Conservation (phyloP, 257 asterid genomes). For the Parsonsia alboflavescens region DNA sequence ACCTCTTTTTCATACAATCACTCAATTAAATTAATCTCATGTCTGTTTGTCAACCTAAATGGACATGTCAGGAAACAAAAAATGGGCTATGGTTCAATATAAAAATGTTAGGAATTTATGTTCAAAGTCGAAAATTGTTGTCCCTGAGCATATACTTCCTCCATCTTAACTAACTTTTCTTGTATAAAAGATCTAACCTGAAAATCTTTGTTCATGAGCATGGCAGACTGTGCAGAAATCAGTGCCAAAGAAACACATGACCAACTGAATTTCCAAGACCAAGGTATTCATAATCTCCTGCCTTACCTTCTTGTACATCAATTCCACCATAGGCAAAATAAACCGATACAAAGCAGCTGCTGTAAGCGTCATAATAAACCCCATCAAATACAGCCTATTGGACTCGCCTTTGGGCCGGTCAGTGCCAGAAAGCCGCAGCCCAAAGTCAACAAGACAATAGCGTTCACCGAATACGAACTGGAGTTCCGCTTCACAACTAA, state of each 20-base stretch:
- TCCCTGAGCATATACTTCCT: too few species aligned
- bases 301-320: constrained; percentile 15
- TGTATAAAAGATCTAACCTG: constrained; percentile 22
- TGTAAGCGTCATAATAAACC: constrained; percentile 22
- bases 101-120: too few species aligned
- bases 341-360: constrained; percentile 30
- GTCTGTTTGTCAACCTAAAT: too few species aligned
- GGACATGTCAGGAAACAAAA: too few species aligned
- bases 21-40: too few species aligned
- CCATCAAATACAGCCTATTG: constrained; percentile 12
- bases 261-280: constrained; percentile 25
- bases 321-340: constrained; percentile 13
- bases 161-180: too few species aligned
- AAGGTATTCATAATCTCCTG: constrained; percentile 14
- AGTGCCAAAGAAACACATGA: constrained; percentile 15
- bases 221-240: constrained; percentile 17
- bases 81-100: too few species aligned
- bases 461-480: constrained; percentile 21
- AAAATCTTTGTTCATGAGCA: constrained; percentile 29
- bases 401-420: not conserved
- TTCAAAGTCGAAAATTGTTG: too few species aligned
- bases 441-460: constrained; percentile 25
- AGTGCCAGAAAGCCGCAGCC: constrained; percentile 24
- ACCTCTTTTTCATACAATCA: too few species aligned
- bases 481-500: constrained; percentile 26